Evolutionary conservation across 1,139 yeast genomes (phyloP).

Genomic region (Saccharomyces hybrid): DNA sequence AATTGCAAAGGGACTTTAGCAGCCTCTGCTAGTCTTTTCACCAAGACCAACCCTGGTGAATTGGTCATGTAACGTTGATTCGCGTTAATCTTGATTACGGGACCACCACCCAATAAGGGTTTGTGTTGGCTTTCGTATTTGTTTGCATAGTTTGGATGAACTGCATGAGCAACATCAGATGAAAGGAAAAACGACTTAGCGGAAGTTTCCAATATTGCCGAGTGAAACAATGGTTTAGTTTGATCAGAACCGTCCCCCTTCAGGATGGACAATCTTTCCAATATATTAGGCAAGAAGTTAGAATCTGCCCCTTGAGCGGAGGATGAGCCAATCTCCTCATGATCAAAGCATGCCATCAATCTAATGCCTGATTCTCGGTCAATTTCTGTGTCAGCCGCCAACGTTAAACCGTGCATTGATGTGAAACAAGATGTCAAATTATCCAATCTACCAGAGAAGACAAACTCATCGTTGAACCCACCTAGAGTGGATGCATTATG

Average conservation of each 20-base stretch:
- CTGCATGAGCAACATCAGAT: conserved; percentile 95
- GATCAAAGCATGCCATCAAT: conserved; percentile 77
- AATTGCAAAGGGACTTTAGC: conserved; percentile 66
- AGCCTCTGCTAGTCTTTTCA: conserved; percentile 62
- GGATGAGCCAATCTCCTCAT: conserved; percentile 89
- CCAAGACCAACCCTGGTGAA: conserved; percentile 75
- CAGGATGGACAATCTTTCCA: conserved; percentile 55
- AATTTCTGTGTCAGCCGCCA: conserved; percentile 40
- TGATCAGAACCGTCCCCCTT: conserved; percentile 34
- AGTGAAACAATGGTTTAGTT: conserved; percentile 21
- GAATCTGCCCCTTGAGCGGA: conserved; percentile 98
- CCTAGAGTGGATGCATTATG: conserved; percentile 78
- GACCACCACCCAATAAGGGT: conserved; percentile 80
- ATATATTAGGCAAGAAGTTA: conserved; percentile 71
- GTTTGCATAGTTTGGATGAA: conserved; percentile 81
- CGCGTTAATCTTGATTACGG: conserved; percentile 88
- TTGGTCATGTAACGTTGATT: conserved; percentile 94
- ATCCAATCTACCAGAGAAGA: conserved; percentile 89
- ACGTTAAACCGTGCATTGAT: conserved; percentile 62
- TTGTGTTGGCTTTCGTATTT: conserved; percentile 71
- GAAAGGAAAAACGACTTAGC: conserved; percentile 83
- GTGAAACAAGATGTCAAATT: conserved; percentile 83
- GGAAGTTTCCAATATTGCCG: conserved; percentile 51
- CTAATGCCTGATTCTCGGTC: conserved; percentile 50
- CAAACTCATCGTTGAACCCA: conserved; percentile 82